Conservation (phyloP, 495 filamentous ascomycete genomes). For the Trichocladium uniseriatum region DNA sequence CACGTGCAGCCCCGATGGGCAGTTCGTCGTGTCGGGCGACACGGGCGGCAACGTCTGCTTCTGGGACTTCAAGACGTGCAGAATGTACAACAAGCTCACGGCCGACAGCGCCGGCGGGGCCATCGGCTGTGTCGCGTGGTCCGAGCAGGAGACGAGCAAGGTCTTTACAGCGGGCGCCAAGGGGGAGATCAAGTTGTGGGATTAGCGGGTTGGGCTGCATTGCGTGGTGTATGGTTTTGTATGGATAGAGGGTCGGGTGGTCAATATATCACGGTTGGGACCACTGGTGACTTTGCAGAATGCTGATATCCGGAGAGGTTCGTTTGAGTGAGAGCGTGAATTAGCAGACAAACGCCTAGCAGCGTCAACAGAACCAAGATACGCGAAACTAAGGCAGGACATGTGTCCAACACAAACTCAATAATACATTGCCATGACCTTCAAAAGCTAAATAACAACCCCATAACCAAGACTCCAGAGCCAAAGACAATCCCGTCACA, state of each 20-base stretch:
- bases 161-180: slow-evolving; percentile 85
- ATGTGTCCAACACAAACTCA: neutral
- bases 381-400: neutral
- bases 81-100: slow-evolving; percentile 92
- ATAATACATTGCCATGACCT: neutral
- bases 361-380: too few relatives aligned
- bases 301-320: too few relatives aligned
- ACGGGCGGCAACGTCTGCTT: slow-evolving; percentile 82
- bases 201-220: slow-evolving; percentile 40
- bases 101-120: slow-evolving; percentile 58
- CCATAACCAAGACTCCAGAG: neutral
- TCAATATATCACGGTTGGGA: too few relatives aligned
- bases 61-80: slow-evolving; percentile 99
- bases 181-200: slow-evolving; percentile 89
- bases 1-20: slow-evolving; percentile 79
- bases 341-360: too few relatives aligned
- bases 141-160: slow-evolving; percentile 90
- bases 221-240: slow-evolving; percentile 3
- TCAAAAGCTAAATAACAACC: too few relatives aligned
- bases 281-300: too few relatives aligned
- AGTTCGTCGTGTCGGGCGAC: slow-evolving; percentile 78
- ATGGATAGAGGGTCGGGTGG: neutral
- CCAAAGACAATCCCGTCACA: neutral
- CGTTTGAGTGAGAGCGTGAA: too few relatives aligned
- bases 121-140: slow-evolving; percentile 79